These are phyloP conservation scores for Xanthoceras sorbifolium DNA, from an alignment of 345 rosid species.

Conservation along the genomic window DNA sequence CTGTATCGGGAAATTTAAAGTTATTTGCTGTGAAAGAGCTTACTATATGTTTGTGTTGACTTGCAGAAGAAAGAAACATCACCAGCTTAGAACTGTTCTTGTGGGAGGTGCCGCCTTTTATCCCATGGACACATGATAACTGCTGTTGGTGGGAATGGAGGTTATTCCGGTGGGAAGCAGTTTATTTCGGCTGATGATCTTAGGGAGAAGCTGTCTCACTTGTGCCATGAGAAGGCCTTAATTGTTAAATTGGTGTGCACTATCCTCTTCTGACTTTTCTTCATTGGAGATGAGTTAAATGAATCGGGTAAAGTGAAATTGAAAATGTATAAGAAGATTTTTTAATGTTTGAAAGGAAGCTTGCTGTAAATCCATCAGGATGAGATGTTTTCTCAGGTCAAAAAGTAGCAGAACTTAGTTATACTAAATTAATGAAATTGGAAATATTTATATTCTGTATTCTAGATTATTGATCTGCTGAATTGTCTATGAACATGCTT, in stretches of 20 bases:
- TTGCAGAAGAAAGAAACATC: constrained; percentile 94
- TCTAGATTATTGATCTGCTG: neutral
- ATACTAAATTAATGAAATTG: too few species aligned
- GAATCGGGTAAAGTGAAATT: neutral
- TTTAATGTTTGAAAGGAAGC: neutral
- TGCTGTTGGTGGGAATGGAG: constrained; percentile 97
- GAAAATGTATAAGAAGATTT: neutral
- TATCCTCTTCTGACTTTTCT: neutral
- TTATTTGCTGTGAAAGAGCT: neutral
- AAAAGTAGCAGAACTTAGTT: too few species aligned
- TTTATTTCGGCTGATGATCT: constrained; percentile 86
- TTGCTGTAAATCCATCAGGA: neutral
- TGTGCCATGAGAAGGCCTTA: constrained; percentile 73
- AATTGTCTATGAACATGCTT: neutral
- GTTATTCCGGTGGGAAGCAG: constrained; percentile 89
- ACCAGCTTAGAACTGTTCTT: constrained; percentile 87
- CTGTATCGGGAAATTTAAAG: too few species aligned
- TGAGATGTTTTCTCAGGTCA: too few species aligned
- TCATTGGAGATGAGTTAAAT: neutral
- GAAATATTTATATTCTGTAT: neutral
- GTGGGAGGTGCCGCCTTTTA: constrained; percentile 87
- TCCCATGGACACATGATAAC: constrained; percentile 98
- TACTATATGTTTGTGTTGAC: constrained; percentile 11
- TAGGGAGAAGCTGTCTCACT: constrained; percentile 79
- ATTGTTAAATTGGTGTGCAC: constrained; percentile 74